Conservation (phyloP, 345 rosid genomes). For the Raphanus sativus region DNA sequence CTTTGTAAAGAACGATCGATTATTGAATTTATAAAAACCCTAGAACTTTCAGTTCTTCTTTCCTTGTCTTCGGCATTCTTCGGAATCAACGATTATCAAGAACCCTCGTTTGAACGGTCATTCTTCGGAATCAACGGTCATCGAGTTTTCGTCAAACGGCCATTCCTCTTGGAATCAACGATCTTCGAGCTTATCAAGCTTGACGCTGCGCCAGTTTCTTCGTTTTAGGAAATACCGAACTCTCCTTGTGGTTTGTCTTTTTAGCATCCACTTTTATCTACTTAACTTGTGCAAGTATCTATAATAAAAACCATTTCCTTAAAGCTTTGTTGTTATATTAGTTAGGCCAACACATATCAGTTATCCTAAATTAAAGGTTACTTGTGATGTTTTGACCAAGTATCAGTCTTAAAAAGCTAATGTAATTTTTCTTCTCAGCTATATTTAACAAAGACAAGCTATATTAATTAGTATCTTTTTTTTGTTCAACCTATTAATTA, state of each 20-base stretch:
- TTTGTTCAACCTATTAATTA: no score
- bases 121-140: neutral
- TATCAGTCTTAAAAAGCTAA: neutral
- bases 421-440: constrained; percentile 13
- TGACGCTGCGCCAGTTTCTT: neutral
- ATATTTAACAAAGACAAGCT: neutral
- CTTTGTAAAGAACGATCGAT: neutral
- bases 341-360: neutral
- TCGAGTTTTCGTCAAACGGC: neutral
- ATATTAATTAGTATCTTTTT: no score
- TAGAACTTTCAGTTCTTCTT: neutral
- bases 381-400: neutral
- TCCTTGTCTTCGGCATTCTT: neutral
- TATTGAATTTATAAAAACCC: neutral
- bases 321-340: neutral
- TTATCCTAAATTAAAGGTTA: constrained; percentile 10
- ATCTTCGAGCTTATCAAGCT: no score
- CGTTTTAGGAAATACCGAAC: constrained; percentile 27
- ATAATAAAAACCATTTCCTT: neutral
- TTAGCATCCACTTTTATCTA: constrained; percentile 24
- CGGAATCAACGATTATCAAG: neutral
- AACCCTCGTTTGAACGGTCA: neutral
- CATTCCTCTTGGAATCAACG: no score
- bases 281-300: constrained; percentile 3
- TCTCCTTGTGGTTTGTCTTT: constrained; percentile 31